A percentile compares a stretch with the other conserved stretches of the same genome.
Evolutionary conservation across 2,329 filamentous ascomycete genomes (phyloP).

Genomic region (Xylaria digitata): DNA sequence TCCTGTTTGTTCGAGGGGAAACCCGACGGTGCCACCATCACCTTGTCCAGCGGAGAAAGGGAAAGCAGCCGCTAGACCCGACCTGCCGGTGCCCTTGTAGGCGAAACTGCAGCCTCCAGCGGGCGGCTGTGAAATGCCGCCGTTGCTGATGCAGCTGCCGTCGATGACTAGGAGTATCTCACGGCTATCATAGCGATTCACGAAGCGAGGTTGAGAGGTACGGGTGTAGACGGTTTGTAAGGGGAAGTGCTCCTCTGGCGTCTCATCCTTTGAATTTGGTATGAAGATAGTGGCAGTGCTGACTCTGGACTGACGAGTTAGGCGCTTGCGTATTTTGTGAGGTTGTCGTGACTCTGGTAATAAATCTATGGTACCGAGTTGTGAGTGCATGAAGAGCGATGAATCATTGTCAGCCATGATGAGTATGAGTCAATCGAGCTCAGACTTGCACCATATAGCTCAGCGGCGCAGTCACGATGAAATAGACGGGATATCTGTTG

Average conservation of each 20-base stretch:
- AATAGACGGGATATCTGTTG: background rate
- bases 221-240: slow-evolving; percentile 47
- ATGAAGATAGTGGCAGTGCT: slow-evolving; percentile 46
- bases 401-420: slow-evolving; percentile 11
- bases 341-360: slow-evolving; percentile 32
- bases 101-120: slow-evolving; percentile 48
- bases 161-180: slow-evolving; percentile 57
- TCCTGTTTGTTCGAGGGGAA: slow-evolving; percentile 53
- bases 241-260: slow-evolving; percentile 51
- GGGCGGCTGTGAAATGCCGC: slow-evolving; percentile 40
- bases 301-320: slow-evolving; percentile 43
- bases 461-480: background rate
- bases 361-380: slow-evolving; percentile 29
- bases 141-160: slow-evolving; percentile 56
- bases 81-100: slow-evolving; percentile 43
- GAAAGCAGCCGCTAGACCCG: slow-evolving; percentile 32
- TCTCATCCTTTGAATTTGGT: slow-evolving; percentile 43
- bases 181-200: slow-evolving; percentile 51
- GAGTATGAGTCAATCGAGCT: background rate
- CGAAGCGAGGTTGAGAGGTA: slow-evolving; percentile 48
- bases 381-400: background rate
- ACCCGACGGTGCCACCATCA: slow-evolving; percentile 43
- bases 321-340: slow-evolving; percentile 36
- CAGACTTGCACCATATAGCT: background rate
- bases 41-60: slow-evolving; percentile 30